Base-by-base conservation (phyloP, 176 grass and related monocot species). In the Melocanna baccifera region DNA sequence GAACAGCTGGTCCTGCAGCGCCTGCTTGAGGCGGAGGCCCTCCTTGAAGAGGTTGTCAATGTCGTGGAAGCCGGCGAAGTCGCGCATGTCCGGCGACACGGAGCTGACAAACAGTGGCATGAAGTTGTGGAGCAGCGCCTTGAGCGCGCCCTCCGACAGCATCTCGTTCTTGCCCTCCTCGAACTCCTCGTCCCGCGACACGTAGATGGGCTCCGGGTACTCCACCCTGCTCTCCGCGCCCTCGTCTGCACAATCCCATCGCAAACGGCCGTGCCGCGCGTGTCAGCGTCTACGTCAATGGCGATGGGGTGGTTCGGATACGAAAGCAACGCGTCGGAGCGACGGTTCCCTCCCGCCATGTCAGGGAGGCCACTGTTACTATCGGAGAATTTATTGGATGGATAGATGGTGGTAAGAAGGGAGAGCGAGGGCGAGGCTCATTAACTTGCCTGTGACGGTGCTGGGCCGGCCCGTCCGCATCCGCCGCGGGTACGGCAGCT, bases 31-130 rank as follows among this genome's bases (percentile, higher is more conserved):
- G 1, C 91, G 91, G n/a, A 99, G 85, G 0, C 96, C 96, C 41
- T 94, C 93, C 84, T 99, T 99, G 91, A 96, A 99, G 85, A 99
- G 93, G 89, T 99, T 99, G 90, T 99, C 93, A 2, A 99, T 77
- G 67, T 99, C 96, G 45, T 99, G 96, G 88, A 99, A 99, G 7
- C 83, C 96, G 58, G 71, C 86, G 87, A 99, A 99, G 86, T 99
- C 93, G 4, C 81, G 73, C 81, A 42, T 94, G 80, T 90, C 84
- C 3, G 93, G 87, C 32, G 84, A 91, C 6, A 96, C 65, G 13
- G 91, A 92, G 47, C 77, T 81, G 16, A 99, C 86, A 4, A 99
- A 67, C 18, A 89, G 84, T 23, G 96, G 96, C 77, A 99, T 84
- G 43, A 99, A 86, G 83, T 96, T 99, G 81, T 96, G 96, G 82